A percentile compares a stretch with the other conserved stretches of the same genome.
phyloP scores from a whole-genome alignment of 2,329 filamentous ascomycete species.

The Sarocladium brachiariae region DNA sequence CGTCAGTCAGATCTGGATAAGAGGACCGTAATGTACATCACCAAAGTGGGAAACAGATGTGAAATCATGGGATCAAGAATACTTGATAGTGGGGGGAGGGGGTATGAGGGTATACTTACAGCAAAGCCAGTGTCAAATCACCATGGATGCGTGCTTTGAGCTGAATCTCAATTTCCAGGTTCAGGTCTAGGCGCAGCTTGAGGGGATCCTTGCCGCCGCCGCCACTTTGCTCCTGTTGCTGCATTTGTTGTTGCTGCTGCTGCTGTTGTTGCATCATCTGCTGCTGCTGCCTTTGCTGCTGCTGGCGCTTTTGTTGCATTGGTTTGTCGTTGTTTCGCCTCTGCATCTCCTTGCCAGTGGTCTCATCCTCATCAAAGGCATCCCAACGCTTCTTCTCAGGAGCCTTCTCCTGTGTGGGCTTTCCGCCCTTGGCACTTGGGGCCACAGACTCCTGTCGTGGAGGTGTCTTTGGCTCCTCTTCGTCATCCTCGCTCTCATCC shows the following conservation, averaged over 20 bases:
- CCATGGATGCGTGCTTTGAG: conserved; percentile 74
- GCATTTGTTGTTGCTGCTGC: conserved; percentile 9
- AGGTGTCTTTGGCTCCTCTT: conserved; percentile 13
- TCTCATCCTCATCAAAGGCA: conserved; percentile 5
- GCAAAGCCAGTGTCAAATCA: conserved; percentile 64
- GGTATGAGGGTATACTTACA: conserved; percentile 48
- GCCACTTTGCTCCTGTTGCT: conserved; percentile 5
- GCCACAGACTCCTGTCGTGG: conserved; percentile 11
- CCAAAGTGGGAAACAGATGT: conserved; percentile 5
- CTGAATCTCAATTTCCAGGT: conserved; percentile 73
- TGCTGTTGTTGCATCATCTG: conserved; percentile 7
- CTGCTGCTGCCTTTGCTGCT: conserved; percentile 9
- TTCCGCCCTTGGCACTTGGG: not conserved
- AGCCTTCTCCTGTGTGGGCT: conserved; percentile 7
- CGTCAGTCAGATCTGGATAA: conserved; percentile 11
- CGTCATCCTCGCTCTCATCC: conserved; percentile 11
- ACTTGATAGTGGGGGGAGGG: not conserved
- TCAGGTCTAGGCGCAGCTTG: conserved; percentile 51
- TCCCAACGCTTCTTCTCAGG: conserved; percentile 4
- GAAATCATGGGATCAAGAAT: conserved; percentile 9
- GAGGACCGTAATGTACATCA: too few relatives aligned
- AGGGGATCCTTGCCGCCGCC: conserved; percentile 12
- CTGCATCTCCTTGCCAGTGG: conserved; percentile 10
- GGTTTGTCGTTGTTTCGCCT: not conserved
- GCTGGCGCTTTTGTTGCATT: conserved; percentile 6